Percentiles rank a stretch among this genome's conserved stretches.
Evolutionary conservation across 2,329 filamentous ascomycete genomes (phyloP).

Genomic region (Aspergillus versicolor): DNA sequence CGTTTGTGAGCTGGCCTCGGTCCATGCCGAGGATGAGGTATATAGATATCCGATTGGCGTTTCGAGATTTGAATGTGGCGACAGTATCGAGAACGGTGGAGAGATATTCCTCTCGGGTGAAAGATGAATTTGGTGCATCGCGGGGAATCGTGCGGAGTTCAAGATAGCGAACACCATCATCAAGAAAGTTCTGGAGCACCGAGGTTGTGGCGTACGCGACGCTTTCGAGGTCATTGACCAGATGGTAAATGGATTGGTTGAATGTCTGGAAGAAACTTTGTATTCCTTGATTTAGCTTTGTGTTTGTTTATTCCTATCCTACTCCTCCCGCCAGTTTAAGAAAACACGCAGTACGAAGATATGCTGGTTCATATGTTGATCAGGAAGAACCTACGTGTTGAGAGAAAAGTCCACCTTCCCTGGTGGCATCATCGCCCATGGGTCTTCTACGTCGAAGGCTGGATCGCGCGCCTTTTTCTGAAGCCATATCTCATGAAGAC

Average conservation of each 20-base stretch:
- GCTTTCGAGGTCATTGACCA: conserved; percentile 63
- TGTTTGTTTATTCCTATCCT: background rate
- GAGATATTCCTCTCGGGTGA: conserved; percentile 66
- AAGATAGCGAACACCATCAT: conserved; percentile 72
- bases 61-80: conserved; percentile 45
- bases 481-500: conserved; percentile 72
- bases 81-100: conserved; percentile 66
- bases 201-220: conserved; percentile 62
- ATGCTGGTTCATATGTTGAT: background rate
- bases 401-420: conserved; percentile 72
- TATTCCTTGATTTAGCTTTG: background rate
- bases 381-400: conserved; percentile 55
- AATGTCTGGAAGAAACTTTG: conserved; percentile 74
- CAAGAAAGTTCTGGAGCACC: conserved; percentile 65
- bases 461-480: conserved; percentile 54
- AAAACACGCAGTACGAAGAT: background rate
- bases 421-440: conserved; percentile 65
- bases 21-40: conserved; percentile 74
- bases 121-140: conserved; percentile 51
- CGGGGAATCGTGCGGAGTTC: conserved; percentile 80
- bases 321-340: background rate
- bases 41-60: conserved; percentile 52
- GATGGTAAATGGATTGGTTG: conserved; percentile 74
- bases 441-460: conserved; percentile 62
- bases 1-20: conserved; percentile 57